Evolutionary conservation across 1,139 yeast genomes (phyloP).

Genomic region (Lodderomyces orthopsilosis): DNA sequence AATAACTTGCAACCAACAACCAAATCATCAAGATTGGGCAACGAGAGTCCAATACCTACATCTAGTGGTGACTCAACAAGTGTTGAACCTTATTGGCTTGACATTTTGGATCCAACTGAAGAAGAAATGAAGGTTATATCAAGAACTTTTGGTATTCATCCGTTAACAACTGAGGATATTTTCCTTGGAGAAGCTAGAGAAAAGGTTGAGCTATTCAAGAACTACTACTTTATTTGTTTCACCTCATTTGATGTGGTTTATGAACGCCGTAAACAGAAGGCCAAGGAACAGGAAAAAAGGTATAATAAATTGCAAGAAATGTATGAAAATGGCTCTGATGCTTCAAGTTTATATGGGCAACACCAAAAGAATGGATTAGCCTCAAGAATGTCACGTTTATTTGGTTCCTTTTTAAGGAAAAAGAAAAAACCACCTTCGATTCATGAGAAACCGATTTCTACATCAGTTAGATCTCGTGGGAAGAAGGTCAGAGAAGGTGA

Average conservation of each 20-base stretch:
- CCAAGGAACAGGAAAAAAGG: conserved; percentile 44
- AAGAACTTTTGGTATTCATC: conserved; percentile 92
- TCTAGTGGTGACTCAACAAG: conserved; percentile 14
- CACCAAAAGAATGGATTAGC: conserved; percentile 13
- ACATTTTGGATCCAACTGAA: conserved; percentile 88
- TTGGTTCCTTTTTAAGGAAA: conserved; percentile 4
- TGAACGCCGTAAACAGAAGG: conserved; percentile 56
- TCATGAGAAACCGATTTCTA: conserved; percentile 16
- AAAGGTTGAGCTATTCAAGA: conserved; percentile 86
- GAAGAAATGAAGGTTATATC: conserved; percentile 93
- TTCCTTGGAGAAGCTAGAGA: conserved; percentile 92
- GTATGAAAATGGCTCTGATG: conserved; percentile 21
- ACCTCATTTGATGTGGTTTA: conserved; percentile 87
- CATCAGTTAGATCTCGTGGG: conserved; percentile 26
- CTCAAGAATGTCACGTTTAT: conserved; percentile 4
- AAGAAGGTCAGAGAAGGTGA: conserved; percentile 63
- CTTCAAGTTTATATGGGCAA: conserved; percentile 19
- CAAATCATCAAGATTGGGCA: conserved; percentile 13
- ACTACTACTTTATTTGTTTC: conserved; percentile 89
- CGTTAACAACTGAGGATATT: conserved; percentile 93
- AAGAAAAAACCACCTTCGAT: conserved; percentile 12
- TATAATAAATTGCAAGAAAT: conserved; percentile 40
- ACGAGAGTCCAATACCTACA: conserved; percentile 17
- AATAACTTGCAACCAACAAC: conserved; percentile 2
- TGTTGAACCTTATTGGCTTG: conserved; percentile 77